Percentiles rank a stretch among this genome's conserved stretches.
Evolutionary conservation across 495 filamentous ascomycete genomes (phyloP).

Genomic region (Penicillium egyptiacum): DNA sequence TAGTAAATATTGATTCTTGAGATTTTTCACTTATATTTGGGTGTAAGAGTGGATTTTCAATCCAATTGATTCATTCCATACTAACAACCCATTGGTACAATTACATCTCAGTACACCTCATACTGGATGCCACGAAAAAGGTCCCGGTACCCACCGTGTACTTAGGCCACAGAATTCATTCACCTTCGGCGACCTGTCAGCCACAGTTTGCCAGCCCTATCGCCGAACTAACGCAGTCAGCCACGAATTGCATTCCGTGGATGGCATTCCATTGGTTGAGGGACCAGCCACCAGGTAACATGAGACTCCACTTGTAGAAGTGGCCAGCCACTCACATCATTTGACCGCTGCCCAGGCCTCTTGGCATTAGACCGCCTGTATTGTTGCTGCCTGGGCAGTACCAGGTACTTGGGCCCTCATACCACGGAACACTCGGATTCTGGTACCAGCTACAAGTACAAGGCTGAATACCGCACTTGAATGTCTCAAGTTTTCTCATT

Average conservation of each 20-base stretch:
- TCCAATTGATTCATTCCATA: background rate
- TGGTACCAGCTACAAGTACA: slow-evolving; percentile 3
- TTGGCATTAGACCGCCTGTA: slow-evolving; percentile 24
- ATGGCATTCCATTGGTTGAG: slow-evolving; percentile 7
- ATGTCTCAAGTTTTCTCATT: background rate
- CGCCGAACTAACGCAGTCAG: slow-evolving; percentile 16
- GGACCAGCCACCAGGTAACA: slow-evolving; percentile 16
- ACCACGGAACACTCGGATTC: background rate
- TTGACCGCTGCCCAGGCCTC: background rate
- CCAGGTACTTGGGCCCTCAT: background rate
- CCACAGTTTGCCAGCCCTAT: slow-evolving; percentile 34
- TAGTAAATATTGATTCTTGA: background rate
- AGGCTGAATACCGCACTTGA: background rate
- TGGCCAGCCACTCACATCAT: slow-evolving; percentile 17
- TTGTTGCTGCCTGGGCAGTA: slow-evolving; percentile 26
- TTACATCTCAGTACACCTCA: background rate
- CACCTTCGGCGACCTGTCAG: slow-evolving; percentile 8
- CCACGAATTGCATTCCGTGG: slow-evolving; percentile 17
- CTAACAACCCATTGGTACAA: background rate
- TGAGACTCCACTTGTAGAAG: background rate
- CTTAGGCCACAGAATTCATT: background rate
- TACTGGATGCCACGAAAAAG: background rate
- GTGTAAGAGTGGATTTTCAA: background rate
- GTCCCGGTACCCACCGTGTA: background rate
- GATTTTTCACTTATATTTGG: background rate